Percentiles rank a stretch among this genome's conserved stretches.
Evolutionary conservation across 2,329 filamentous ascomycete species (phyloP).

Genomic region (Metarhizium sp.): DNA sequence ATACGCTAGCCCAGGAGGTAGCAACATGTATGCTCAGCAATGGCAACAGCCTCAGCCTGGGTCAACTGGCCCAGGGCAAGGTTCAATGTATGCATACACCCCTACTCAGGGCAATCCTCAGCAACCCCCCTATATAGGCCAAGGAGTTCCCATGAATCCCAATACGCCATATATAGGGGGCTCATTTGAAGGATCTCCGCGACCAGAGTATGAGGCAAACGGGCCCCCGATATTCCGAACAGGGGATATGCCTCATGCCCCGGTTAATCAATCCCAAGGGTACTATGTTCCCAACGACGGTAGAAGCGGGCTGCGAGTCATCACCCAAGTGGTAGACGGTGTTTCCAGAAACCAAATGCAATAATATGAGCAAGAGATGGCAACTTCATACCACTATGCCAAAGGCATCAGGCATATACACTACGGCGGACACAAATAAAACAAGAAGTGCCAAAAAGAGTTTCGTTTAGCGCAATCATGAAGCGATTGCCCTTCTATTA

Average conservation of each 20-base stretch:
- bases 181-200: constrained; percentile 25
- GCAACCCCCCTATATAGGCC: constrained; percentile 20
- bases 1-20: constrained; percentile 30
- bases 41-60: constrained; percentile 31
- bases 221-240: constrained; percentile 23
- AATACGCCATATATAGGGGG: constrained; percentile 23
- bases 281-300: constrained; percentile 25
- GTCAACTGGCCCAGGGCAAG: constrained; percentile 29
- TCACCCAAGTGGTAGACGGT: constrained; percentile 20
- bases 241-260: constrained; percentile 18
- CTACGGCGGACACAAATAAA: neutral
- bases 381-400: neutral
- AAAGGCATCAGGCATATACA: neutral
- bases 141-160: constrained; percentile 21
- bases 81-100: constrained; percentile 37
- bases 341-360: constrained; percentile 19
- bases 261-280: constrained; percentile 19
- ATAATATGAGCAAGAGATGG: neutral
- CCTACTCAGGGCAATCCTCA: constrained; percentile 25
- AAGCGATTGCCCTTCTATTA: too few species aligned
- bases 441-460: neutral
- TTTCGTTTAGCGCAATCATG: neutral
- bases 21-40: constrained; percentile 30
- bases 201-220: constrained; percentile 22
- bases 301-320: constrained; percentile 19